Conservation (phyloP, 805 yeast genomes). For the Cyberlindnera samutprakarnensis region DNA sequence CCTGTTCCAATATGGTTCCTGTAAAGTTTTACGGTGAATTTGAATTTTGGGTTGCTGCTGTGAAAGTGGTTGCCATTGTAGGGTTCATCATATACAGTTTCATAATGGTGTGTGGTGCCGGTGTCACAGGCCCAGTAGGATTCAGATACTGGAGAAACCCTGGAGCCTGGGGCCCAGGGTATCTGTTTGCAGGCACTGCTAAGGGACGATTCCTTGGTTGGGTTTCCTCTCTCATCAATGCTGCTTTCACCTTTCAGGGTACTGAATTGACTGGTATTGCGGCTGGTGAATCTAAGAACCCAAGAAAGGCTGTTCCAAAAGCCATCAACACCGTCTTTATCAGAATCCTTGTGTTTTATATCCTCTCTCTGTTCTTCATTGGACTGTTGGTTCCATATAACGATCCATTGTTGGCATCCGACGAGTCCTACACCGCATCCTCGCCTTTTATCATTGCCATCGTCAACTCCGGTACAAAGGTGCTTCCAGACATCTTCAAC, state of each 20-base stretch:
- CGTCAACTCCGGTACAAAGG: conserved; percentile 55
- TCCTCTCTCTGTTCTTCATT: conserved; percentile 56
- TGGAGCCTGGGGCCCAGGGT: conserved; percentile 69
- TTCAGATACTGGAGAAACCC: conserved; percentile 79
- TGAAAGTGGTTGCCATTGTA: conserved; percentile 59
- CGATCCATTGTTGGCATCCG: conserved; percentile 41
- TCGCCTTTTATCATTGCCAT: conserved; percentile 75
- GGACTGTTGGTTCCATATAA: conserved; percentile 65
- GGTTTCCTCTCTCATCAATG: conserved; percentile 60
- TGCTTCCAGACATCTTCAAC: conserved; percentile 63
- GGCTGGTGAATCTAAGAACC: conserved; percentile 68
- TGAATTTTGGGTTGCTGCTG: conserved; percentile 66
- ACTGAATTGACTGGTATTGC: conserved; percentile 70
- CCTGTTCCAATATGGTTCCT: conserved; percentile 52
- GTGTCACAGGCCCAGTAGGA: conserved; percentile 61
- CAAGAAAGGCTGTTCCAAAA: conserved; percentile 63
- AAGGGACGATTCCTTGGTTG: conserved; percentile 63
- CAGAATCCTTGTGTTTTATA: conserved; percentile 61
- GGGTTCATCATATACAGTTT: conserved; percentile 66
- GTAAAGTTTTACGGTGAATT: conserved; percentile 67
- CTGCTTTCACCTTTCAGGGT: conserved; percentile 80
- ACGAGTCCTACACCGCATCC: conserved; percentile 36
- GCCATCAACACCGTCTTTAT: conserved; percentile 64
- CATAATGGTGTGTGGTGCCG: conserved; percentile 72
- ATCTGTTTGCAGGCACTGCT: conserved; percentile 36